phyloP scores from a whole-genome alignment of 2,329 filamentous ascomycete genomes.

The Colletotrichum trifolii region DNA sequence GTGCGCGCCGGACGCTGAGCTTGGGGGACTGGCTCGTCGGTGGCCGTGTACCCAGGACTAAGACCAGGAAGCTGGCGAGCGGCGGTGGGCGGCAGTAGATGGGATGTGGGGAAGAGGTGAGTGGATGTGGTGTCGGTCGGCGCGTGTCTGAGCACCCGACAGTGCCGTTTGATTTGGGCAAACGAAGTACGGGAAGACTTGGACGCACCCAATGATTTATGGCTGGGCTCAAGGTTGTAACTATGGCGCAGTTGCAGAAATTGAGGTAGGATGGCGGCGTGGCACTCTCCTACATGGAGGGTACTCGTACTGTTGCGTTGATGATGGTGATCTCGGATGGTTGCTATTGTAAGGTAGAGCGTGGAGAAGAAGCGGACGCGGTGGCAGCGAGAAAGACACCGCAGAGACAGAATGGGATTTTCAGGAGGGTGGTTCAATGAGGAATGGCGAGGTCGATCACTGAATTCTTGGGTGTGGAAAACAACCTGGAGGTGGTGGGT shows the following conservation, averaged over 20 bases:
- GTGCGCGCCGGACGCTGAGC: constrained; percentile 9
- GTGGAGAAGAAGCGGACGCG: constrained; percentile 9
- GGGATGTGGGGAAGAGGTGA: constrained; percentile 33
- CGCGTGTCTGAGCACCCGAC: constrained; percentile 24
- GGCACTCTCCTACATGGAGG: too few species aligned
- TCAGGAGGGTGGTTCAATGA: constrained; percentile 7
- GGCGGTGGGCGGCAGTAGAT: constrained; percentile 13
- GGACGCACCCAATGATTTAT: background rate
- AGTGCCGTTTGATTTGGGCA: constrained; percentile 6
- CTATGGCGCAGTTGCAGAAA: background rate
- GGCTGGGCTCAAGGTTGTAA: too few species aligned
- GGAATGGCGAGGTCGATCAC: background rate
- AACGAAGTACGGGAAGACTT: background rate
- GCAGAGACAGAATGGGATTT: background rate
- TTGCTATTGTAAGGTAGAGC: constrained; percentile 11
- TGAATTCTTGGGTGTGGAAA: too few species aligned
- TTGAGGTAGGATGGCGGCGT: background rate
- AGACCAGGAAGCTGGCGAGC: constrained; percentile 1
- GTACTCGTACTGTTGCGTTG: background rate
- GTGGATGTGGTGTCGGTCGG: constrained; percentile 26
- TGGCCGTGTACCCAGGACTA: constrained; percentile 19
- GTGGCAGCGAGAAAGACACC: background rate
- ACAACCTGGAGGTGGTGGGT: constrained; percentile 2
- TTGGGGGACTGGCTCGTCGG: constrained; percentile 13
- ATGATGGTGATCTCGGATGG: background rate